These are phyloP conservation scores for Fusarium dimerum DNA, from an alignment of 2,329 filamentous ascomycete genomes.

Conservation along the genomic window DNA sequence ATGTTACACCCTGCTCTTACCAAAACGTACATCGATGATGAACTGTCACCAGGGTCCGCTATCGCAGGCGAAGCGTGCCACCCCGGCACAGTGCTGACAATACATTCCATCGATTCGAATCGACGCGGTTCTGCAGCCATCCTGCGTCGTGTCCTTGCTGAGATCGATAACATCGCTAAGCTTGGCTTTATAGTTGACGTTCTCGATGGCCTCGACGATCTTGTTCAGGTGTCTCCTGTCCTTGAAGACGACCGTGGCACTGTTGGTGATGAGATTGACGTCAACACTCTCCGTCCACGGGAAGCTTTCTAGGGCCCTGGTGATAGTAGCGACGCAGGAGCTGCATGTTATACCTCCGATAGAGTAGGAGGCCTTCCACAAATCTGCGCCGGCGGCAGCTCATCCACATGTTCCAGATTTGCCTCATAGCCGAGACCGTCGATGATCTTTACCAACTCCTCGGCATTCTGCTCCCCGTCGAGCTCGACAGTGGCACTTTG, in stretches of 20 bases:
- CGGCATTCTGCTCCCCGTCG: background rate
- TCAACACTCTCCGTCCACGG: constrained; percentile 50
- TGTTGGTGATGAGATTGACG: constrained; percentile 35
- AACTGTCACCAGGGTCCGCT: no score
- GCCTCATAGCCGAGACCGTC: background rate
- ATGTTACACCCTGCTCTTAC: no score
- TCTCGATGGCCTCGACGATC: constrained; percentile 2
- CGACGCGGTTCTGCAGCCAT: constrained; percentile 37
- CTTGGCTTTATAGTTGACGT: constrained; percentile 4
- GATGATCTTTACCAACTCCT: background rate
- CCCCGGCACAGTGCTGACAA: constrained; percentile 48
- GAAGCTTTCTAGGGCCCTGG: constrained; percentile 39
- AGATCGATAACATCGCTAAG: constrained; percentile 27
- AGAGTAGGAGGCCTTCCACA: background rate
- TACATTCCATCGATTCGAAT: constrained; percentile 53
- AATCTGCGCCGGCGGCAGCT: background rate
- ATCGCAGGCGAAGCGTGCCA: background rate
- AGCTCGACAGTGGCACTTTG: background rate
- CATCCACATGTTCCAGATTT: background rate
- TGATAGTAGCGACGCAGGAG: constrained; percentile 12
- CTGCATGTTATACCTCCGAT: constrained; percentile 15
- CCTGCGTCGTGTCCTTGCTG: constrained; percentile 13
- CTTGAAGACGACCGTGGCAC: constrained; percentile 4
- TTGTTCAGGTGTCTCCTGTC: background rate
- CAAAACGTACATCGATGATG: no score